A percentile compares a stretch with the other conserved stretches of the same genome.
Conservation (phyloP, 108 stramenopile species). For the Cylindrotheca fusiformis region DNA sequence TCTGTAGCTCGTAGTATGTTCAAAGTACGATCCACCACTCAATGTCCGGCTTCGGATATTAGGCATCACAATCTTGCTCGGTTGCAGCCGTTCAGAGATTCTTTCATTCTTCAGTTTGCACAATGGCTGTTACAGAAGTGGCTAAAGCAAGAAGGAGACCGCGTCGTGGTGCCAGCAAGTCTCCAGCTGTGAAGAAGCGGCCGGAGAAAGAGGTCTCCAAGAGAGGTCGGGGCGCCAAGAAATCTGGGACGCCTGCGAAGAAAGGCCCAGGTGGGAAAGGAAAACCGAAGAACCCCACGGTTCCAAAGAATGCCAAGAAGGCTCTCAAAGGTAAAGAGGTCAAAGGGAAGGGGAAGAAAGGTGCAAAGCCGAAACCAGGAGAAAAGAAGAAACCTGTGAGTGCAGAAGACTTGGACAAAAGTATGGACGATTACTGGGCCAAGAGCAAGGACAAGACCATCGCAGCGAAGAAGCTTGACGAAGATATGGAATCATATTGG, state of each 20-base stretch:
- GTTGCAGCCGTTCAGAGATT: too few species aligned
- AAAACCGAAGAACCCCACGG: background rate
- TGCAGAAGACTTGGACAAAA: conserved; percentile 74
- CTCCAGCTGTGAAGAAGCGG: conserved; percentile 16
- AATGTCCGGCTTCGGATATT: too few species aligned
- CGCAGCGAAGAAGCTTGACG: conserved; percentile 79
- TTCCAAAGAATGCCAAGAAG: conserved; percentile 11
- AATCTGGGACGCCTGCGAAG: conserved; percentile 9
- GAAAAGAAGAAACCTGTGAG: conserved; percentile 69
- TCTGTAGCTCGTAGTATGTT: too few species aligned
- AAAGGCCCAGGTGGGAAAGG: background rate
- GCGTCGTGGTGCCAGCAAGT: conserved; percentile 4
- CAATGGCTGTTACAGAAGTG: background rate
- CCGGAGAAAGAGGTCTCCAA: background rate
- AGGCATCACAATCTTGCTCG: too few species aligned
- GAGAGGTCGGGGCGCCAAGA: conserved; percentile 1
- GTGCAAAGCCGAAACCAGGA: conserved; percentile 5
- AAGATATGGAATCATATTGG: conserved; percentile 88
- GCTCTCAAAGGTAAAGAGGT: background rate
- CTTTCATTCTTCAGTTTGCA: too few species aligned
- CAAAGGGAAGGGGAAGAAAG: conserved; percentile 24
- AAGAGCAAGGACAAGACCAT: conserved; percentile 73
- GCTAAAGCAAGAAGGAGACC: background rate
- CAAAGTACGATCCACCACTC: too few species aligned
- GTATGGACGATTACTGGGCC: conserved; percentile 85